Percentiles rank a stretch among this genome's conserved stretches.
phyloP scores from a whole-genome alignment of 805 yeast genomes.

The Monosporozyma aquatica region DNA sequence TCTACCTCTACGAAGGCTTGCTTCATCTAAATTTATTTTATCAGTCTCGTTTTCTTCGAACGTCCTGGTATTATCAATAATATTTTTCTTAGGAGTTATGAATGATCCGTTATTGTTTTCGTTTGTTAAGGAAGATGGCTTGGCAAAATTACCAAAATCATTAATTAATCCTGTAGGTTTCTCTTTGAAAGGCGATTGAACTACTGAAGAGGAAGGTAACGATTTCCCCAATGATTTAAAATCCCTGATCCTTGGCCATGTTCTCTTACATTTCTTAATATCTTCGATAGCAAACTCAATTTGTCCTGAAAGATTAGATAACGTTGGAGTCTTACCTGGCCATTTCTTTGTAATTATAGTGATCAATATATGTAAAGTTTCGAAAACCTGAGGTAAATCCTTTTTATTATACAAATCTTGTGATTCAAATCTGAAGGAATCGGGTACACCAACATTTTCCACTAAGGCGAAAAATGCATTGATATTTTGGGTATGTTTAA shows the following conservation, averaged over 20 bases:
- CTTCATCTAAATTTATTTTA: background rate
- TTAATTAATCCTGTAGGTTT: slow-evolving; percentile 16
- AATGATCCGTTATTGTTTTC: background rate
- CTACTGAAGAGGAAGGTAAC: slow-evolving; percentile 8
- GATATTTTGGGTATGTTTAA: slow-evolving; percentile 88
- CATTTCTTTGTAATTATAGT: slow-evolving; percentile 52
- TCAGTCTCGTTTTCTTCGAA: background rate
- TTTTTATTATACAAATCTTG: slow-evolving; percentile 90
- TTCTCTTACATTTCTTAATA: slow-evolving; percentile 52
- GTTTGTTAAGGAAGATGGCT: background rate
- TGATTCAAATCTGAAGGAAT: slow-evolving; percentile 79
- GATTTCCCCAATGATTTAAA: slow-evolving; percentile 46
- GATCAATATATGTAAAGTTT: slow-evolving; percentile 83
- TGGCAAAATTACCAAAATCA: slow-evolving; percentile 14
- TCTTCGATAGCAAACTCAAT: slow-evolving; percentile 57
- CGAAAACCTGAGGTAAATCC: slow-evolving; percentile 87
- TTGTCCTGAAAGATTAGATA: slow-evolving; percentile 54
- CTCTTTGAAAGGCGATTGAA: slow-evolving; percentile 1
- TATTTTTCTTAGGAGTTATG: slow-evolving; percentile 1
- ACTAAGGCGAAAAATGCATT: slow-evolving; percentile 69
- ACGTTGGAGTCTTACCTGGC: slow-evolving; percentile 47
- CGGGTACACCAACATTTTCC: slow-evolving; percentile 68
- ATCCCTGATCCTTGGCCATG: slow-evolving; percentile 65
- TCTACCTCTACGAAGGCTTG: background rate
- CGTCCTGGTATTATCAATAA: background rate